A percentile compares a stretch with the other conserved stretches of the same genome.
These are phyloP conservation scores for Jacaranda mimosifolia DNA, from an alignment of 257 asterid species.

Conservation along the genomic window DNA sequence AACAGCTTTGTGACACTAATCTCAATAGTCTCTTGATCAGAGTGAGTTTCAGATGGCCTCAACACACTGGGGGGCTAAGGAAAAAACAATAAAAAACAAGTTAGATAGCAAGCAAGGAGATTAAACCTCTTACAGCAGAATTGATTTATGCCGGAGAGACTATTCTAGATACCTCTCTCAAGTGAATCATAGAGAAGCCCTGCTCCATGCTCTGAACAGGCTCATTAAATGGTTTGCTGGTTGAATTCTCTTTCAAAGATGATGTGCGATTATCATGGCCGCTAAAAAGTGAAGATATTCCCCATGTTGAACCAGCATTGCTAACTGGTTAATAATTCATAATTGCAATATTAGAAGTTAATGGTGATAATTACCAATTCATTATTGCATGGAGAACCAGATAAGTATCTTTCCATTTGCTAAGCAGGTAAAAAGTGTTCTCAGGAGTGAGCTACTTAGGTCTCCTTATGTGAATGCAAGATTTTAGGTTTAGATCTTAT, in stretches of 20 bases:
- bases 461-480: background rate
- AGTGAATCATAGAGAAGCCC: slow-evolving; percentile 75
- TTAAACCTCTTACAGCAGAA: background rate
- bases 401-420: slow-evolving; percentile 7
- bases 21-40: slow-evolving; percentile 65
- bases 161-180: slow-evolving; percentile 75
- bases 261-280: slow-evolving; percentile 61
- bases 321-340: slow-evolving; percentile 48
- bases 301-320: slow-evolving; percentile 79
- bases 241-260: slow-evolving; percentile 62
- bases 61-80: slow-evolving; percentile 58
- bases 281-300: slow-evolving; percentile 95
- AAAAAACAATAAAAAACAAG: slow-evolving; percentile 27
- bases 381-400: background rate
- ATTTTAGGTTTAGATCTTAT: background rate
- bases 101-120: slow-evolving; percentile 27
- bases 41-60: slow-evolving; percentile 62
- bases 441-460: background rate
- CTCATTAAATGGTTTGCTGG: slow-evolving; percentile 63
- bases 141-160: slow-evolving; percentile 10
- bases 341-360: slow-evolving; percentile 30
- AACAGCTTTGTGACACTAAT: slow-evolving; percentile 62
- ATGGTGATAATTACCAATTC: background rate
- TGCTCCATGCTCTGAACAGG: slow-evolving; percentile 73
- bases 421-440: slow-evolving; percentile 2